Conservation (phyloP, 441 rosid species). For the Bruguiera hainesii region DNA sequence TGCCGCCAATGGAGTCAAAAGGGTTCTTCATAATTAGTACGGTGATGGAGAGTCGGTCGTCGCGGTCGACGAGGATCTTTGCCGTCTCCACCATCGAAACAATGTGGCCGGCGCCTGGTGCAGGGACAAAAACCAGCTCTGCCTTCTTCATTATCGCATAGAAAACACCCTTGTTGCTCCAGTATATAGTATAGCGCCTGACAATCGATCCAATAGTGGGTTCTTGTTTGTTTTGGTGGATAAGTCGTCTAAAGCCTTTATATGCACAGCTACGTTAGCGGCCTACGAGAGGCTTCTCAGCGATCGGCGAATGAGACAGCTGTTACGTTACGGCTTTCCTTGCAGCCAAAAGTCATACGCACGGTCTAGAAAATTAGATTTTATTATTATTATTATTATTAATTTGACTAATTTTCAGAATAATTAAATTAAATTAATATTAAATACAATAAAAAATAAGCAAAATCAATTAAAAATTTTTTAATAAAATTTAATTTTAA, state of each 20-base stretch:
- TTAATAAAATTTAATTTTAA: no score
- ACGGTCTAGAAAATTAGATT: no score
- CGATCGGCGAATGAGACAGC: not conserved
- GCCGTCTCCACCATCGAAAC: slow-evolving; percentile 33
- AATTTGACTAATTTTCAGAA: no score
- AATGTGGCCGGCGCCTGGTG: slow-evolving; percentile 52
- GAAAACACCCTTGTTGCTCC: no score
- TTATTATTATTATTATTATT: no score
- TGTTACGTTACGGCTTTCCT: not conserved
- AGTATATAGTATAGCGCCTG: no score
- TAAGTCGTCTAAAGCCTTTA: not conserved
- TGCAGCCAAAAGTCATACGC: not conserved
- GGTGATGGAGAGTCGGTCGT: slow-evolving; percentile 42
- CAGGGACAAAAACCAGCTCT: slow-evolving; percentile 50
- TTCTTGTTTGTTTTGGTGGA: no score
- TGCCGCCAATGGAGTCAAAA: not conserved
- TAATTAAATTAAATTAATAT: no score
- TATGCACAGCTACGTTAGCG: not conserved
- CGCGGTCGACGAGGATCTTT: slow-evolving; percentile 23
- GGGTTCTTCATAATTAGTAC: slow-evolving; percentile 22
- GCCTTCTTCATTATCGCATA: slow-evolving; percentile 17
- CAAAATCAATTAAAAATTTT: no score
- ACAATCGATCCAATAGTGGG: no score
- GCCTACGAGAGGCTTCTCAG: not conserved
- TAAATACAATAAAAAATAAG: no score